phyloP scores from a whole-genome alignment of 441 rosid species.

The Aleurites moluccanus region DNA sequence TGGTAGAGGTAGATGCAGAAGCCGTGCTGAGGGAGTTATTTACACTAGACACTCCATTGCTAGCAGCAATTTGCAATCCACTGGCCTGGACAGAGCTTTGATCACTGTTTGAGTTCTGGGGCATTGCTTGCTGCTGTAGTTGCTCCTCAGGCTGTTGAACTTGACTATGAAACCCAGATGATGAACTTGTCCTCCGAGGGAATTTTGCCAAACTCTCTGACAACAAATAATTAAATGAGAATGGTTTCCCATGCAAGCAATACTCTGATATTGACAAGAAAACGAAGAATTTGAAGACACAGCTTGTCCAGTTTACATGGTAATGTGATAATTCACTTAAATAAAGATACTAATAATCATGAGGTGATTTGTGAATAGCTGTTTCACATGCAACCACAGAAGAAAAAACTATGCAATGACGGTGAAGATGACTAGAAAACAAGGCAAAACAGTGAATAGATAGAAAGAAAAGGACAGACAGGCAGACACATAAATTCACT shows the following conservation, averaged over 20 bases:
- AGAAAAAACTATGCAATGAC: not conserved
- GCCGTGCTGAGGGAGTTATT: constrained; percentile 59
- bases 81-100: constrained; percentile 53
- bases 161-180: constrained; percentile 56
- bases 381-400: not conserved
- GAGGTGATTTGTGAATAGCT: not conserved
- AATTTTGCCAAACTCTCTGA: constrained; percentile 95
- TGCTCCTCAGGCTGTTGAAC: constrained; percentile 69
- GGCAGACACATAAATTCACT: no score
- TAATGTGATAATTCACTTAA: not conserved
- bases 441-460: no score
- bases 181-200: constrained; percentile 68
- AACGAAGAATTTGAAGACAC: constrained; percentile 16
- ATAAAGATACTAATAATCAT: not conserved
- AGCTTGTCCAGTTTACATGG: not conserved
- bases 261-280: constrained; percentile 9
- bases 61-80: constrained; percentile 48
- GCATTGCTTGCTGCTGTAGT: constrained; percentile 47
- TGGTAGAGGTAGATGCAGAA: constrained; percentile 63
- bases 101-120: constrained; percentile 52
- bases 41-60: constrained; percentile 52
- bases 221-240: constrained; percentile 25
- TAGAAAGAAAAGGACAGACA: no score
- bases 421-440: not conserved
- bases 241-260: not conserved